Evolutionary conservation across 2,329 filamentous ascomycete genomes (phyloP), one percentile per base, ranked within the genome.

Genomic region (Clarireedia paspali): DNA sequence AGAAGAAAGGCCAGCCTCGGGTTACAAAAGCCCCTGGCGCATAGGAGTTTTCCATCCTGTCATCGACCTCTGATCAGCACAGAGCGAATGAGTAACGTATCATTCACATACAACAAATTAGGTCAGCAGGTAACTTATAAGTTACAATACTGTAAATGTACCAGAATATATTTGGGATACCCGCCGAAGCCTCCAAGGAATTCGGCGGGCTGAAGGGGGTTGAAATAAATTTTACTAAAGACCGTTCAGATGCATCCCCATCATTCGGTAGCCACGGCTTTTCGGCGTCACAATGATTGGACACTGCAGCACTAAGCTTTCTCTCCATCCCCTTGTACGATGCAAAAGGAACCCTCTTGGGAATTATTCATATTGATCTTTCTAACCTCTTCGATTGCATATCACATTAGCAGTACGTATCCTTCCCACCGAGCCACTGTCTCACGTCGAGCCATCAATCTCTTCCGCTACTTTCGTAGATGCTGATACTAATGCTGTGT

Each of bases 181-280:
- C 23, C 44, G 20, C n/a, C n/a, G 12, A 10, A 24, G 30, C 12
- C 15, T 47, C 23, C 12, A 44, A 54, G 30, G 15, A 42, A 20
- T n/a, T 42, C 12, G 36, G 38, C 38, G 23, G 26, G 42, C 14
- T 47, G 42, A 24, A 20, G 36, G 10, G 27, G 27, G 17, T 20
- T 44, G 20, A 44, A 44, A 24, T 36, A 26, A n/a, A n/a, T 44
- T 26, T 45, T 39, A 30, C 34, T 54, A 34, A 34, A 39, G 42
- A 39, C 20, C 20, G 44, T 47, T 47, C 23, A 26, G 24, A 36
- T 34, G 15, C 14, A 55, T 50, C 52, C 46, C 52, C 52, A 50
- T 50, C 46, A 55, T 50, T 55, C 46, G 52, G 52, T 55, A 46
- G n/a, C 26, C 36, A 50, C 14, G 26, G 36, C 30, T 50, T 47